A percentile compares a stretch with the other conserved stretches of the same genome.
Evolutionary conservation across 2,329 filamentous ascomycete species (phyloP).

Genomic region (Xylariaceae sp.): DNA sequence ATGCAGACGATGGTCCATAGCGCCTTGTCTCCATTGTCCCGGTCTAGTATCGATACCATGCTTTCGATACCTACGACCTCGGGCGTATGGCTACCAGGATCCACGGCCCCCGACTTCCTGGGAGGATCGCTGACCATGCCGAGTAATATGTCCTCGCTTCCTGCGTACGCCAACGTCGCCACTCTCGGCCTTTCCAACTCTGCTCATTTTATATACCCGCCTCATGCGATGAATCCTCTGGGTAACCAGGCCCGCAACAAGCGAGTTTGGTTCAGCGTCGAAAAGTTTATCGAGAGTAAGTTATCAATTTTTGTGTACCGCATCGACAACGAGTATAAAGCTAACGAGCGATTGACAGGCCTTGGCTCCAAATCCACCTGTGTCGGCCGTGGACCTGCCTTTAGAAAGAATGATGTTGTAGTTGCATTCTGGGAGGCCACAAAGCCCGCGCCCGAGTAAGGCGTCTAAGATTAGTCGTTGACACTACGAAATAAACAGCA

Average conservation of each 20-base stretch:
- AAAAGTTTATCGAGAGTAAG: conserved; percentile 21
- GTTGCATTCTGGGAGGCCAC: conserved; percentile 31
- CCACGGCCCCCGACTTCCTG: conserved; percentile 7
- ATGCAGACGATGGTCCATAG: conserved; percentile 6
- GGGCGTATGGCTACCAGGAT: conserved; percentile 6
- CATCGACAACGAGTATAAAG: not conserved
- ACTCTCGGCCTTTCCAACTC: conserved; percentile 2
- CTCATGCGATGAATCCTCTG: conserved; percentile 2
- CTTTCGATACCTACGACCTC: conserved; percentile 10
- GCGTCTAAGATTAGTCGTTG: not conserved
- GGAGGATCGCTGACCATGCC: conserved; percentile 6
- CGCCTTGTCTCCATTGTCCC: conserved; percentile 9
- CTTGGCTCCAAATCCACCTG: conserved; percentile 27
- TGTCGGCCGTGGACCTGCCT: conserved; percentile 30
- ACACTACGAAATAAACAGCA: not conserved
- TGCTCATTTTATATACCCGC: conserved; percentile 8
- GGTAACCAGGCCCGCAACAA: conserved; percentile 9
- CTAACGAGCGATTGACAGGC: conserved; percentile 18
- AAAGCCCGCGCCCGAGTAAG: conserved; percentile 14
- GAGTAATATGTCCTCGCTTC: conserved; percentile 5
- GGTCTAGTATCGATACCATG: conserved; percentile 15
- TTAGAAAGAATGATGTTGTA: conserved; percentile 30
- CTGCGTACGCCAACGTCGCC: conserved; percentile 5
- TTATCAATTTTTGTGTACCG: not conserved
- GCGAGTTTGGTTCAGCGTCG: conserved; percentile 19